Conservation (phyloP, 2,329 filamentous ascomycete species). For the Mycocentrospora acerina region DNA sequence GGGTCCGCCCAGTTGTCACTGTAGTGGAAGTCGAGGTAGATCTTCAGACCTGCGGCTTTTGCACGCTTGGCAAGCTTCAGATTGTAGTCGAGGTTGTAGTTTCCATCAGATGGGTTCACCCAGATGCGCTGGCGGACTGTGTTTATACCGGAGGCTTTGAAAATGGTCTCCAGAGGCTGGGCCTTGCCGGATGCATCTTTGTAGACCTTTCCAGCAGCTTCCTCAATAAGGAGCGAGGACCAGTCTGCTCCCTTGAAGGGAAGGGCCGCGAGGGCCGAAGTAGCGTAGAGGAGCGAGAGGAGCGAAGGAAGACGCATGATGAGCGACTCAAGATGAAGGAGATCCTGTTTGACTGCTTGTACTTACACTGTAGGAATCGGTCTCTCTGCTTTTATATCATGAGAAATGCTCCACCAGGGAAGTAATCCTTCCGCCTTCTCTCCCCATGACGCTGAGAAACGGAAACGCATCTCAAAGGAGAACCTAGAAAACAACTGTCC, state of each 20-base stretch:
- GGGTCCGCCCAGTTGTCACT: slow-evolving; percentile 74
- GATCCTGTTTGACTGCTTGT: too few species aligned
- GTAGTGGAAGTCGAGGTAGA: slow-evolving; percentile 66
- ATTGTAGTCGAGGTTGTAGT: slow-evolving; percentile 71
- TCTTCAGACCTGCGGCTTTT: slow-evolving; percentile 60
- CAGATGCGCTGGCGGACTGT: slow-evolving; percentile 70
- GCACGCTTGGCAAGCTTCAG: slow-evolving; percentile 66
- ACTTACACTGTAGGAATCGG: too few species aligned
- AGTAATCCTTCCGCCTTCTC: too few species aligned
- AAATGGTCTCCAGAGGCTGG: slow-evolving; percentile 63
- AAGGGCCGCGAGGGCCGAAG: slow-evolving; percentile 49
- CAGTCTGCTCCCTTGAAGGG: slow-evolving; percentile 69
- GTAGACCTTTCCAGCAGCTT: slow-evolving; percentile 62
- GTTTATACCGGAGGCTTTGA: slow-evolving; percentile 64
- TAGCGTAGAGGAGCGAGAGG: slow-evolving; percentile 20
- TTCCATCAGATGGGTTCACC: slow-evolving; percentile 63
- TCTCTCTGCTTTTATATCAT: too few species aligned
- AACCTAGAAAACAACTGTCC: too few species aligned
- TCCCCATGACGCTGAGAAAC: too few species aligned
- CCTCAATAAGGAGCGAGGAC: slow-evolving; percentile 66
- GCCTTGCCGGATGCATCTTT: slow-evolving; percentile 56
- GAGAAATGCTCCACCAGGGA: too few species aligned
- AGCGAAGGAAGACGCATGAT: slow-evolving; percentile 32
- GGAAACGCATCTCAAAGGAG: too few species aligned
- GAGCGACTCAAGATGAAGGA: not conserved